Percentiles rank a stretch among this genome's conserved stretches.
These are phyloP conservation scores for Phoma herbarum DNA, from an alignment of 2,329 filamentous ascomycete genomes.

Conservation along the genomic window DNA sequence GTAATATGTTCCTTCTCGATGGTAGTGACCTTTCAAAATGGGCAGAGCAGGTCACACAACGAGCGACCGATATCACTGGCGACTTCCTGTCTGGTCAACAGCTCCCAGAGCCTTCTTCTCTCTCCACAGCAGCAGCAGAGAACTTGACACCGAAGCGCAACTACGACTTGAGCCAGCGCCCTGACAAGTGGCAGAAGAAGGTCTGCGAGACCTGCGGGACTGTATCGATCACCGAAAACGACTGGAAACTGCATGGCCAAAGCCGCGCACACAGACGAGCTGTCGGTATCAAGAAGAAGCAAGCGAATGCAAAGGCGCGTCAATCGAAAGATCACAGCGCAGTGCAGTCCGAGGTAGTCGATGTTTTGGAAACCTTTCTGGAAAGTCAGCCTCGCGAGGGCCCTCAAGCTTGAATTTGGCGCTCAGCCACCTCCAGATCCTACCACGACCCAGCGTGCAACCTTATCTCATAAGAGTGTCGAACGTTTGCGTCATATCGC, in stretches of 20 bases:
- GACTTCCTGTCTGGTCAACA: conserved; percentile 66
- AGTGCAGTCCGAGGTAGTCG: conserved; percentile 28
- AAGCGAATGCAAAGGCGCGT: conserved; percentile 23
- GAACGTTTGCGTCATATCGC: not conserved
- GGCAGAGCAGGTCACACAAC: conserved; percentile 68
- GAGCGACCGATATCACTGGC: conserved; percentile 69
- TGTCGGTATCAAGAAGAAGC: conserved; percentile 42
- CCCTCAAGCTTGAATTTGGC: not conserved
- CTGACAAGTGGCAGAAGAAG: conserved; percentile 60
- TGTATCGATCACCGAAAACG: conserved; percentile 63
- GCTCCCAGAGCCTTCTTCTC: conserved; percentile 62
- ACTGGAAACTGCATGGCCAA: conserved; percentile 66
- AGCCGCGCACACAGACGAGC: conserved; percentile 62
- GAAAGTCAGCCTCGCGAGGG: conserved; percentile 3
- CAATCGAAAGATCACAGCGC: conserved; percentile 4
- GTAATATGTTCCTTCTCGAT: conserved; percentile 80
- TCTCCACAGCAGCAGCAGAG: conserved; percentile 67
- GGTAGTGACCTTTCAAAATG: conserved; percentile 74
- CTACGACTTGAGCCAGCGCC: conserved; percentile 55
- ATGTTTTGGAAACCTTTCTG: conserved; percentile 36
- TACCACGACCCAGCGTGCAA: not conserved
- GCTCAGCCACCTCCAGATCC: not conserved
- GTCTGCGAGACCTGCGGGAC: conserved; percentile 76
- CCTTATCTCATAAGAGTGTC: not conserved
- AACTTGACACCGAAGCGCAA: conserved; percentile 65